phyloP scores from a whole-genome alignment of 805 yeast species.

The Barnettozyma salicaria region DNA sequence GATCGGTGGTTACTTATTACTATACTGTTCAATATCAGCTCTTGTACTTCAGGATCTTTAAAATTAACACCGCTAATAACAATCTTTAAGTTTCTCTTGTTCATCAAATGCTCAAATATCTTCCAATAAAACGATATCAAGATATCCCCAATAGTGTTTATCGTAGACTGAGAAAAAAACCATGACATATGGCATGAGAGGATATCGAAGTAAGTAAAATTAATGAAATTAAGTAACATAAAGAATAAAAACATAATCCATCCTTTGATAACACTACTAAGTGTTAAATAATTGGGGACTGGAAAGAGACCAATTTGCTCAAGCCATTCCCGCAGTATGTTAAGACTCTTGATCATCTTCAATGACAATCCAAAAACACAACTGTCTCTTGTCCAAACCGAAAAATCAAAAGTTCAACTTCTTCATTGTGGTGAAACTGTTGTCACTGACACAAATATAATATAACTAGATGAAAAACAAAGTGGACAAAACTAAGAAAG shows the following conservation, averaged over 20 bases:
- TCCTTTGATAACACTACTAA: slow-evolving; percentile 16
- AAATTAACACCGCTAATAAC: slow-evolving; percentile 25
- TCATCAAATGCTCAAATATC: slow-evolving; percentile 16
- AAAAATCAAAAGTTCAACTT: too few relatives aligned
- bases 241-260: slow-evolving; percentile 16
- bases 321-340: slow-evolving; percentile 13
- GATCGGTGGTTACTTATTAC: slow-evolving; percentile 59
- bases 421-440: too few relatives aligned
- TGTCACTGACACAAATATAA: too few relatives aligned
- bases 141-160: background rate
- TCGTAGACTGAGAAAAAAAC: slow-evolving; percentile 7
- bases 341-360: background rate
- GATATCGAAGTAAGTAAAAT: slow-evolving; percentile 2
- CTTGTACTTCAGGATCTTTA: slow-evolving; percentile 17
- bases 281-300: slow-evolving; percentile 16
- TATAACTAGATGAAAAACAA: too few relatives aligned
- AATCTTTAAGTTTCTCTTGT: slow-evolving; percentile 22
- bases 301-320: slow-evolving; percentile 21
- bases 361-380: too few relatives aligned
- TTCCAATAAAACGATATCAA: slow-evolving; percentile 6
- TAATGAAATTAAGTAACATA: slow-evolving; percentile 8
- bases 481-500: too few relatives aligned
- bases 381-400: too few relatives aligned
- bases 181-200: background rate
- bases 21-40: slow-evolving; percentile 30